Percentiles rank a stretch among this genome's conserved stretches.
These are phyloP conservation scores for Tilletia walkeri DNA, from an alignment of 1,284 basidiomycete species.

Conservation along the genomic window DNA sequence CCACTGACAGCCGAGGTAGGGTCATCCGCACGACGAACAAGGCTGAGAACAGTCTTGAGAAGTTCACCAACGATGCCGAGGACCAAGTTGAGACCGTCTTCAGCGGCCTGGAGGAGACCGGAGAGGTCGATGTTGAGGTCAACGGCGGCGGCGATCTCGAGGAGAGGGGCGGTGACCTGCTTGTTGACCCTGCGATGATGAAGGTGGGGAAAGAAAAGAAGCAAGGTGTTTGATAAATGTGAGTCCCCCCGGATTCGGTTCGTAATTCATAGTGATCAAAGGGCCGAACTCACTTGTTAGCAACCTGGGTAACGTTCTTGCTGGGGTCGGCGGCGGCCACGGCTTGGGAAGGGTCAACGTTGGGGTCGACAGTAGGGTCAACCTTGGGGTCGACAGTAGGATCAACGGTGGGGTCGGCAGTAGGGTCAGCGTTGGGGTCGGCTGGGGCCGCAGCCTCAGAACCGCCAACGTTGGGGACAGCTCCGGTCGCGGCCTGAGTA, in stretches of 20 bases:
- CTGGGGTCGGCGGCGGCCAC: not conserved
- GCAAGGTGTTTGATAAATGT: not conserved
- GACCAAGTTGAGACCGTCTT: not conserved
- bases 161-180: not conserved
- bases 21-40: not conserved
- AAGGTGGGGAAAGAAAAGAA: not conserved
- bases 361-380: too few species aligned
- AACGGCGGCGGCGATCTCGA: slow-evolving; percentile 7
- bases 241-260: too few species aligned
- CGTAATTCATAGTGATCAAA: too few species aligned
- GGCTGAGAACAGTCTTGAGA: not conserved
- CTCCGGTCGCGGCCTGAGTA: too few species aligned
- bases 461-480: too few species aligned
- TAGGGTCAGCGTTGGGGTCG: too few species aligned
- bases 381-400: too few species aligned
- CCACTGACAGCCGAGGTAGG: not conserved
- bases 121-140: slow-evolving; percentile 5
- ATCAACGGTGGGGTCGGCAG: too few species aligned
- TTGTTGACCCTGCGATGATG: not conserved
- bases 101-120: not conserved
- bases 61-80: not conserved
- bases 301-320: not conserved
- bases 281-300: not conserved
- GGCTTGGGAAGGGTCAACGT: not conserved
- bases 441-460: too few species aligned